Evolutionary conservation across 768 basidiomycete species (phyloP), one percentile per base, ranked within the genome.

Genomic region (Lentinula boryana): DNA sequence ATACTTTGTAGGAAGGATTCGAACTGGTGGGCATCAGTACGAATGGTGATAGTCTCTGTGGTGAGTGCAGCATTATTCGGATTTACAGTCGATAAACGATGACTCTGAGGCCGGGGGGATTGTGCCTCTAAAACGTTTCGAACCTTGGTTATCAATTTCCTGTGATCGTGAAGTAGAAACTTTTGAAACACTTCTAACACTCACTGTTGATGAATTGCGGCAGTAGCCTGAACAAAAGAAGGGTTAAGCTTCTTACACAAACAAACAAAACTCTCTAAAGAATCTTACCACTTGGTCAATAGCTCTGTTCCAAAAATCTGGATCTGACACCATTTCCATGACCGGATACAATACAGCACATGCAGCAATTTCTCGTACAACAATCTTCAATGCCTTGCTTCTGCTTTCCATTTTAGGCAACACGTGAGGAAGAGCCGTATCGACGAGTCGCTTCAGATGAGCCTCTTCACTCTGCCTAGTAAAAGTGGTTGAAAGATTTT

Each of bases 241-340:
- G 62, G 46, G 38, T 56, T 62, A 5, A 56, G 38, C 53, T 56
- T 50, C 9, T 36, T 48, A 27, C 59, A 53, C 5, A 36, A 44
- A 6, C n/a, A 33, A 13, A 32, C 44, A 33, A 15, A 50, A 65
- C 64, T 27, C 27, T 27, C 3, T 3, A 27, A 18, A 46, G 9
- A 27, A 9, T 78, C 92, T 74, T 70, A 94, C 95, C 76, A 92
- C 84, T 75, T 95, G 88, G 71, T 98, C 95, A 54, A 98, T 91
- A 40, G 85, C 83, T 61, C 85, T 80, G 75, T 99, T 99, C 95
- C 95, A 98, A 65, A 97, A 97, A 72, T 99, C 97, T 4, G 95
- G 93, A 71, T 99, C 97, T 32, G 90, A 81, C 38, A 98, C 69
- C 88, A 96, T 92, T 53, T 98, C 93, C 79, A 96, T 86, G 58